These are phyloP conservation scores for Myrmaecium sp. DNA, from an alignment of 2,329 filamentous ascomycete genomes.

Conservation along the genomic window DNA sequence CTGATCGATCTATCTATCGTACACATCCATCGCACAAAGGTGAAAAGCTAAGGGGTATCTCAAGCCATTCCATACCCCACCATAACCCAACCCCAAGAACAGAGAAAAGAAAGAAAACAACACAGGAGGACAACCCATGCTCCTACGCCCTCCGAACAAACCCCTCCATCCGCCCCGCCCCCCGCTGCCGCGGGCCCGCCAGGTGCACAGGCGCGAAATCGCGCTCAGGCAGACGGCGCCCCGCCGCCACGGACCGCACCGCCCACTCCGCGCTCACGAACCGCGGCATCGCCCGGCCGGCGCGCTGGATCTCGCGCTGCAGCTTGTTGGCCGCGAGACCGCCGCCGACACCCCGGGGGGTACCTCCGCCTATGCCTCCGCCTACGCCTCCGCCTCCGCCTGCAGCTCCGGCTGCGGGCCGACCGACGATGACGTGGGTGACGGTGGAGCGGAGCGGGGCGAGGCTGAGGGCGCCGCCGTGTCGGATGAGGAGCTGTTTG, in stretches of 20 bases:
- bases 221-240: conserved; percentile 56
- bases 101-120: too few species aligned
- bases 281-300: conserved; percentile 54
- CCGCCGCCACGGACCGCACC: conserved; percentile 2
- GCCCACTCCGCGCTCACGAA: conserved; percentile 68
- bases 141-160: too few species aligned
- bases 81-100: too few species aligned
- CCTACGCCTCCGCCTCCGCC: conserved; percentile 13
- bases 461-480: conserved; percentile 58
- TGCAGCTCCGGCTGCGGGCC: conserved; percentile 4
- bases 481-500: conserved; percentile 56
- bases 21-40: too few species aligned
- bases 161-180: too few species aligned
- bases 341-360: conserved; percentile 48
- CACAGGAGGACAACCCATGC: too few species aligned
- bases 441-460: conserved; percentile 56
- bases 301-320: conserved; percentile 57
- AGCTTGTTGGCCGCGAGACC: conserved; percentile 63
- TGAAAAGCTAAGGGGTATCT: too few species aligned
- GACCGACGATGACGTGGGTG: conserved; percentile 70
- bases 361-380: too few species aligned
- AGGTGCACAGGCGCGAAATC: conserved; percentile 49
- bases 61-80: too few species aligned
- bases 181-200: too few species aligned
- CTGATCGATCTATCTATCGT: too few species aligned